Percentiles rank a stretch among this genome's conserved stretches.
phyloP scores from a whole-genome alignment of 2,329 filamentous ascomycete genomes.

The Diplodia corticola region DNA sequence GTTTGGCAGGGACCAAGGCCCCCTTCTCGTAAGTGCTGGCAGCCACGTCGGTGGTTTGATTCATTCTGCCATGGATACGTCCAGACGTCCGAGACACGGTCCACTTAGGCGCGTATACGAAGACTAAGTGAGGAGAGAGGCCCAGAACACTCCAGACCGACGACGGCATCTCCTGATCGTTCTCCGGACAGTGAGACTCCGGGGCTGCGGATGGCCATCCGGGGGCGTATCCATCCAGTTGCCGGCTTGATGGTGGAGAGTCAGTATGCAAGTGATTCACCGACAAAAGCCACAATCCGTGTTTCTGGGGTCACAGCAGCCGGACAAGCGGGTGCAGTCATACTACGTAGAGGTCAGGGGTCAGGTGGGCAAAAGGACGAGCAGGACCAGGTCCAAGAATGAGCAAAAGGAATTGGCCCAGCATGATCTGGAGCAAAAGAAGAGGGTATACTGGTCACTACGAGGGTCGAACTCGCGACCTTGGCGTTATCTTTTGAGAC shows the following conservation, averaged over 20 bases:
- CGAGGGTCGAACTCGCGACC: constrained; percentile 27
- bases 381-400: no score
- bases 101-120: not conserved
- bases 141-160: not conserved
- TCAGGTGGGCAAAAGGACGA: not conserved
- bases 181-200: not conserved
- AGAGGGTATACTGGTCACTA: constrained; percentile 23
- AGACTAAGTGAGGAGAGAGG: not conserved
- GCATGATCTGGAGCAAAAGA: not conserved
- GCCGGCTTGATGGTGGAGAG: not conserved
- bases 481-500: constrained; percentile 22
- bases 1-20: not conserved
- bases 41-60: not conserved
- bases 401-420: not conserved
- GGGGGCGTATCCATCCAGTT: not conserved
- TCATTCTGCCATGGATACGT: not conserved
- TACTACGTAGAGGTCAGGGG: not conserved
- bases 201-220: not conserved
- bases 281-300: not conserved
- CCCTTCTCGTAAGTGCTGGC: not conserved
- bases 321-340: no score
- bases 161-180: not conserved
- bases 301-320: not conserved
- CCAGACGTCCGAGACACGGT: not conserved
- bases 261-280: not conserved